Evolutionary conservation across 139 green algal species (phyloP).

Genomic region (Marvania coccoides): DNA sequence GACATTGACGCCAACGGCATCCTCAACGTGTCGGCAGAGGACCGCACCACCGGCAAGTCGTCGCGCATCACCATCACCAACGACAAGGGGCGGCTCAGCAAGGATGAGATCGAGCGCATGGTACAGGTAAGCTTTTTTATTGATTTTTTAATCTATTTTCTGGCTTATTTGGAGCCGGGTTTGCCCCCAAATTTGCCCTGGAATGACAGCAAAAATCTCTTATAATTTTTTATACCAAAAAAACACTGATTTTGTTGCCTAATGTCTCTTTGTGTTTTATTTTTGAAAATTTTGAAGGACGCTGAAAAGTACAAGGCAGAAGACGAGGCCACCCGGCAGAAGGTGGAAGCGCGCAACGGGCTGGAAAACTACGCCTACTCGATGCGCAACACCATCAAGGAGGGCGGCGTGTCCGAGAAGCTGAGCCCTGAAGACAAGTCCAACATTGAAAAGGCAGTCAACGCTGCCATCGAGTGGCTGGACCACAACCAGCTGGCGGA

Average conservation of each 20-base stretch:
- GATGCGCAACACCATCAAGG: conserved; percentile 91
- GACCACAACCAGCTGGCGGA: conserved; percentile 84
- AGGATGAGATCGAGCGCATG: conserved; percentile 99
- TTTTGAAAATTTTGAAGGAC: too few species aligned
- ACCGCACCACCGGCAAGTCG: conserved; percentile 92
- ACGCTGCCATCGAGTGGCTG: conserved; percentile 86
- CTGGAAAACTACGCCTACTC: conserved; percentile 93
- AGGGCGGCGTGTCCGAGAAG: conserved; percentile 66
- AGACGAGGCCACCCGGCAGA: conserved; percentile 88
- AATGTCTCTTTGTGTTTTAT: too few species aligned
- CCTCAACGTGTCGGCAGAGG: conserved; percentile 95
- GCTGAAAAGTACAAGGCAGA: conserved; percentile 98
- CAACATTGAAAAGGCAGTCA: conserved; percentile 77
- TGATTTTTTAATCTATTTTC: conserved; percentile 1
- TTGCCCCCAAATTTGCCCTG: too few species aligned
- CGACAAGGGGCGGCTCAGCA: conserved; percentile 95
- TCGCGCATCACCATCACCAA: conserved; percentile 99
- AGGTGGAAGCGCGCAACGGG: conserved; percentile 88
- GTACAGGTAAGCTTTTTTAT: too few species aligned
- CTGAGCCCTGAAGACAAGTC: conserved; percentile 80
- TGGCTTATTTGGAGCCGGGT: background rate
- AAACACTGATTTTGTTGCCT: too few species aligned
- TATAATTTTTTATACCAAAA: too few species aligned
- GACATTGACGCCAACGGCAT: conserved; percentile 99
- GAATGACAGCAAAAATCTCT: too few species aligned